A percentile compares a stretch with the other conserved stretches of the same genome.
Evolutionary conservation across 78 protist genomes (phyloP).

Genomic region (Anaeramoeba ignava): DNA sequence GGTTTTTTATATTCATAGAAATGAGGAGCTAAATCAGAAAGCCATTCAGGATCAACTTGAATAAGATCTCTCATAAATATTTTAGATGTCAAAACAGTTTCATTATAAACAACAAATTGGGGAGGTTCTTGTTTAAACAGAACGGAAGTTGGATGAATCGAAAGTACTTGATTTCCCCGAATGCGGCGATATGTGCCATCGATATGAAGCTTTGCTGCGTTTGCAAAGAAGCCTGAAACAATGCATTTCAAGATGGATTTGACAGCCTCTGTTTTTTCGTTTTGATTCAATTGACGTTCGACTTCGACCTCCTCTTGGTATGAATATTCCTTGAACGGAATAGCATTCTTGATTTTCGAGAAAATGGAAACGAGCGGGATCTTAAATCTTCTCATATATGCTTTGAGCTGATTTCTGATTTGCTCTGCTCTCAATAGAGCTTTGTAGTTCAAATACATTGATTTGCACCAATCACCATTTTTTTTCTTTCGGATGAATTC

Average conservation of each 20-base stretch:
- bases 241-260: not conserved
- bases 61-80: not conserved
- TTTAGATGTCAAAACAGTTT: not conserved
- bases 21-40: not conserved
- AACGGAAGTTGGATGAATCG: not conserved
- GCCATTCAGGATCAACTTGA: not conserved
- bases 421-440: not conserved
- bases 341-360: not conserved
- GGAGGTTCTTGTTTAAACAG: not conserved
- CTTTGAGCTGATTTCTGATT: not conserved
- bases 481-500: not conserved
- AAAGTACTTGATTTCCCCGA: not conserved
- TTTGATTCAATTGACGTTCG: too few relatives aligned
- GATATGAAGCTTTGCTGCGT: conserved; percentile 5
- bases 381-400: not conserved
- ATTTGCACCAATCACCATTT: not conserved
- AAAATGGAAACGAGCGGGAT: not conserved
- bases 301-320: not conserved
- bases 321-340: not conserved
- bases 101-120: not conserved
- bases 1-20: not conserved
- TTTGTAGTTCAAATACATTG: not conserved
- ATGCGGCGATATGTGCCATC: conserved; percentile 4
- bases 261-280: not conserved
- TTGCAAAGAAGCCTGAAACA: not conserved